Evolutionary conservation across 345 rosid genomes (phyloP), one percentile per base, ranked within the genome.

Genomic region (Euphorbia lathyris): DNA sequence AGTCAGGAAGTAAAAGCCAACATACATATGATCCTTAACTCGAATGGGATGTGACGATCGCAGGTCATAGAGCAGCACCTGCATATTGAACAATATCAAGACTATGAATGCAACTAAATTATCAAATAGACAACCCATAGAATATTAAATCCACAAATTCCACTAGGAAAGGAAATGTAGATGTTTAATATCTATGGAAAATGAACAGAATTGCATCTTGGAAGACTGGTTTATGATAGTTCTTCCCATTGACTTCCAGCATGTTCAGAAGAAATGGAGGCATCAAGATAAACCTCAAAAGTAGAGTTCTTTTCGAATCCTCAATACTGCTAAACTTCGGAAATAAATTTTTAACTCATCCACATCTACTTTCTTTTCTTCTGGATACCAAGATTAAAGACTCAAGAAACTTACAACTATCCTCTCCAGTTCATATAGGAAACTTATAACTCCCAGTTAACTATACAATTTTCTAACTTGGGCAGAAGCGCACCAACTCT

Each of bases 11-110:
- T 55, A 72, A 17, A 36, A 51, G 66, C 25, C 57, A 62, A 80
- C 96, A 84, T 81, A 95, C 99, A 92, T 88, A 83, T 95, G 99
- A 82, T 95, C 97, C 81, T 87, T 92, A 72, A 92, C 77, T 79
- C 84, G 83, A 22, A 88, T 58, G 45, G 97, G 97, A 75, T 86
- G 70, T 52, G 99, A 88, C 42, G 99, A 86, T 70, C 97, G 90
- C 82, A 95, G 77, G 71, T 95, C 97, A 70, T 95, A 95, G 65
- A 95, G 76, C 78, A 95, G 79, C 66, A 95, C 97, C 99, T 95
- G 79, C 74, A 81, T 47, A 71, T 51, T 73, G 22, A 63, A 76
- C 61, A 66, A 57, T 27, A 63, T 63, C 43, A 47, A 48, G 45
- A 47, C 48, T 5, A 5, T 8, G 45, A 2, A 57, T 20, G 12